Evolutionary conservation across 2,329 filamentous ascomycete genomes (phyloP).

Genomic region (Cercospora sp.): DNA sequence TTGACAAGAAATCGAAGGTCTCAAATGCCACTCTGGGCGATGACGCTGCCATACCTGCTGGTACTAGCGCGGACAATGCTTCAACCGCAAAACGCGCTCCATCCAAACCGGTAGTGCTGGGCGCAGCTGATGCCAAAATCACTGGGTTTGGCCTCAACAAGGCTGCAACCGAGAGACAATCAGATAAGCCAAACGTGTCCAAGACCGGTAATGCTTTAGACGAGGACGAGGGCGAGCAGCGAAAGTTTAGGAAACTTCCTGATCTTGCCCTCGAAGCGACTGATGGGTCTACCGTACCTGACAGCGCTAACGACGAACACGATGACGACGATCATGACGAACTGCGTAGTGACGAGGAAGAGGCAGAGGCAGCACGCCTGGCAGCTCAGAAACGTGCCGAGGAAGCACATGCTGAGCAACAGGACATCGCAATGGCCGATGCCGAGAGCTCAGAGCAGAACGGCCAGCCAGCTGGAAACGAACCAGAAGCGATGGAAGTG

Average conservation of each 20-base stretch:
- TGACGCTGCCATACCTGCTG: constrained; percentile 51
- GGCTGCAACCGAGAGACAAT: constrained; percentile 58
- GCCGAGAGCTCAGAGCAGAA: constrained; percentile 32
- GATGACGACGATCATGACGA: constrained; percentile 63
- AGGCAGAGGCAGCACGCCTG: constrained; percentile 79
- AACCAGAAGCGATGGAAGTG: constrained; percentile 39
- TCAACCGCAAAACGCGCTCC: constrained; percentile 43
- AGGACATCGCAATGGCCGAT: constrained; percentile 51
- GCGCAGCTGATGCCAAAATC: constrained; percentile 58
- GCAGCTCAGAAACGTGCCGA: constrained; percentile 73
- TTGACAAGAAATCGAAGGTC: constrained; percentile 53
- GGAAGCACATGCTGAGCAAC: constrained; percentile 45
- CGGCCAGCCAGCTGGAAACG: constrained; percentile 21
- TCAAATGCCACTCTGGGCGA: constrained; percentile 57
- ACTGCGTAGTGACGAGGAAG: constrained; percentile 81
- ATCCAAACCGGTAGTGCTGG: constrained; percentile 6
- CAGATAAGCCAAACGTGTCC: constrained; percentile 63
- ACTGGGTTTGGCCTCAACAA: constrained; percentile 83
- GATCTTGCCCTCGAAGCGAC: constrained; percentile 63
- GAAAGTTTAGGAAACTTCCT: constrained; percentile 89
- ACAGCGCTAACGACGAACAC: constrained; percentile 56
- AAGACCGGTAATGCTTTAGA: constrained; percentile 74
- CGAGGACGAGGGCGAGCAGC: constrained; percentile 81
- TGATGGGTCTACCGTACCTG: constrained; percentile 47
- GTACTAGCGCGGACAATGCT: constrained; percentile 31